Conservation (phyloP, 306 rosid genomes). For the Cucurbita moschata region DNA sequence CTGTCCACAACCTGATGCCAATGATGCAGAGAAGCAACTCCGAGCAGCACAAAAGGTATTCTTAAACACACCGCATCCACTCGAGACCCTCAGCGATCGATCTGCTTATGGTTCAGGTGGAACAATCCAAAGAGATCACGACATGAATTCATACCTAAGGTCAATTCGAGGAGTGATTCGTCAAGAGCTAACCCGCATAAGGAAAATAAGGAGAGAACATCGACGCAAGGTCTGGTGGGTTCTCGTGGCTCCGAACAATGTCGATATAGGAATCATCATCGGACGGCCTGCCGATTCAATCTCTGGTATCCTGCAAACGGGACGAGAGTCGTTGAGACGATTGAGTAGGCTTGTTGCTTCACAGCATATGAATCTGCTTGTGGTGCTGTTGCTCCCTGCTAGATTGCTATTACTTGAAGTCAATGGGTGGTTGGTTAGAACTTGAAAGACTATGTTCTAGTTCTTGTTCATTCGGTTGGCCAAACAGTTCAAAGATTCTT, state of each 20-base stretch:
- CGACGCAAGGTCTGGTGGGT: constrained; percentile 75
- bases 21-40: constrained; percentile 41
- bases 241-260: constrained; percentile 20
- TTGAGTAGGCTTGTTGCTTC: constrained; percentile 67
- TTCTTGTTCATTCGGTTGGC: background rate
- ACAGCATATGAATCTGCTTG: constrained; percentile 63
- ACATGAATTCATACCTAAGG: constrained; percentile 64
- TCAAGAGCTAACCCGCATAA: constrained; percentile 48
- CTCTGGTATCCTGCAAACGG: constrained; percentile 43
- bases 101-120: constrained; percentile 84
- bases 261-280: constrained; percentile 21
- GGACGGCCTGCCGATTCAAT: constrained; percentile 32
- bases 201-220: constrained; percentile 48
- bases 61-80: constrained; percentile 92
- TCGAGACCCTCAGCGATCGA: constrained; percentile 68
- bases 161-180: constrained; percentile 55
- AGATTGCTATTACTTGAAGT: constrained; percentile 39
- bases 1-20: constrained; percentile 30
- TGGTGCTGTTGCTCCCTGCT: constrained; percentile 56
- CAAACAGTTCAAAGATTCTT: constrained; percentile 45
- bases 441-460: background rate
- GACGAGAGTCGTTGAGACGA: constrained; percentile 56
- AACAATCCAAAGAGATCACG: constrained; percentile 77
- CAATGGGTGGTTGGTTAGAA: constrained; percentile 18
- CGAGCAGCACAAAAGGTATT: constrained; percentile 48